A percentile compares a stretch with the other conserved stretches of the same genome.
phyloP scores from a whole-genome alignment of 2,329 filamentous ascomycete genomes.

The Diaporthe humulicola region DNA sequence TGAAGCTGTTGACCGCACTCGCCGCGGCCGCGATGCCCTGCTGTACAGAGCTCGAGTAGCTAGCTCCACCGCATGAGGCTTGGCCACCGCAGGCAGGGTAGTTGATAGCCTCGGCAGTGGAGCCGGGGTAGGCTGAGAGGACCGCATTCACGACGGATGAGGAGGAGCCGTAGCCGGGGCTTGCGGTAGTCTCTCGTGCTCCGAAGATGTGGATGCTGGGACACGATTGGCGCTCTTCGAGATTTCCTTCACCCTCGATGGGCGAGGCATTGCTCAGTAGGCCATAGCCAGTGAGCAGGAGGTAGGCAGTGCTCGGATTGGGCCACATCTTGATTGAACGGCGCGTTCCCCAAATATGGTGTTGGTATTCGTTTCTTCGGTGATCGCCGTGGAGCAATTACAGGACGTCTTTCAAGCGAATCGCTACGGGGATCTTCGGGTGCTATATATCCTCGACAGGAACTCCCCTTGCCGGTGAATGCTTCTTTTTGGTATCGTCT shows the following conservation, averaged over 20 bases:
- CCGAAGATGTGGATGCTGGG: slow-evolving; percentile 60
- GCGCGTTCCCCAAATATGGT: neutral
- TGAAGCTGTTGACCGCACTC: slow-evolving; percentile 69
- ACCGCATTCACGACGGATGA: slow-evolving; percentile 64
- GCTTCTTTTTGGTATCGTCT: neutral
- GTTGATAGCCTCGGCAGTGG: slow-evolving; percentile 66
- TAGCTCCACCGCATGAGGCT: slow-evolving; percentile 67
- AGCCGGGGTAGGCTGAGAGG: slow-evolving; percentile 59
- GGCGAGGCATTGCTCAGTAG: slow-evolving; percentile 63
- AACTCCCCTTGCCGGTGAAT: neutral
- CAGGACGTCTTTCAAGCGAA: neutral
- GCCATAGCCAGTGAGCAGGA: slow-evolving; percentile 46
- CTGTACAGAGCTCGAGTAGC: slow-evolving; percentile 70
- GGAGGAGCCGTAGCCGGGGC: slow-evolving; percentile 65
- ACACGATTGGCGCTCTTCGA: slow-evolving; percentile 66
- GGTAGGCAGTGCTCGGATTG: slow-evolving; percentile 36
- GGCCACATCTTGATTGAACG: slow-evolving; percentile 40
- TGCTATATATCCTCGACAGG: neutral
- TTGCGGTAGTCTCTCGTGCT: slow-evolving; percentile 62
- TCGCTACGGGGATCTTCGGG: neutral
- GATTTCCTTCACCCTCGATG: slow-evolving; percentile 67
- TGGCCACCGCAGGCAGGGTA: slow-evolving; percentile 76
- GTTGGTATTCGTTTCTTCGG: neutral
- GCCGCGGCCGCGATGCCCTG: slow-evolving; percentile 71
- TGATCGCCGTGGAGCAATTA: neutral